Evolutionary conservation across 441 rosid genomes (phyloP), one percentile per base, ranked within the genome.

Genomic region (Brassica hybrid): DNA sequence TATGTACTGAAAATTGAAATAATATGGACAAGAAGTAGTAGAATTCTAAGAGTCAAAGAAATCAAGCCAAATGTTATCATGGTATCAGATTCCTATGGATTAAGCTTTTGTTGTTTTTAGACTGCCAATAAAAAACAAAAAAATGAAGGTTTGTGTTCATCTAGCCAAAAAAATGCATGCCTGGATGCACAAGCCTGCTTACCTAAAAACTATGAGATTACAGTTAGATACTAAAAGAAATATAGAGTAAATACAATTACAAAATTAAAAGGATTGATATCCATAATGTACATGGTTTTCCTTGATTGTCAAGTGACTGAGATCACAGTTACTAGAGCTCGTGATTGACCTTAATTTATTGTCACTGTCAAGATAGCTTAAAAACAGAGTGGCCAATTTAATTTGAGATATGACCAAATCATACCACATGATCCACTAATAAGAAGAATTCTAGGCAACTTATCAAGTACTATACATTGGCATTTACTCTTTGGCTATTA

Each of bases 251-350:
- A 58, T 58, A 21, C 25, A n/a, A n/a, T n/a, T n/a, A n/a, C n/a
- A n/a, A n/a, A 58, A 58, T 58, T 8, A 58, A 58, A 58, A 8
- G 32, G 25, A 59, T 59, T 59, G 34, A 12, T 59, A 13, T 23
- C 34, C 16, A 59, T 21, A 23, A 23, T 59, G 16, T 23, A 59
- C 34, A 59, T 59, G 34, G 13, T 23, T 59, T 59, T 12, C 2
- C 64, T 59, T 59, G 34, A 59, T 59, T 59, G 9, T 27, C 63
- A 59, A 23, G 64, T 59, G 36, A 60, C 9, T 60, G 34, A 59
- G 16, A 60, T 60, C 65, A 60, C 17, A 59, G 14, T 23, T 25
- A 11, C 1, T 60, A 6, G 34, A 60, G 64, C 64, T 23, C 64
- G 36, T 60, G 64, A 60, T 60, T 60, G 9, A 2, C 65, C 17